Evolutionary conservation across 2,329 filamentous ascomycete species (phyloP).

Genomic region (Xylaria multiplex): DNA sequence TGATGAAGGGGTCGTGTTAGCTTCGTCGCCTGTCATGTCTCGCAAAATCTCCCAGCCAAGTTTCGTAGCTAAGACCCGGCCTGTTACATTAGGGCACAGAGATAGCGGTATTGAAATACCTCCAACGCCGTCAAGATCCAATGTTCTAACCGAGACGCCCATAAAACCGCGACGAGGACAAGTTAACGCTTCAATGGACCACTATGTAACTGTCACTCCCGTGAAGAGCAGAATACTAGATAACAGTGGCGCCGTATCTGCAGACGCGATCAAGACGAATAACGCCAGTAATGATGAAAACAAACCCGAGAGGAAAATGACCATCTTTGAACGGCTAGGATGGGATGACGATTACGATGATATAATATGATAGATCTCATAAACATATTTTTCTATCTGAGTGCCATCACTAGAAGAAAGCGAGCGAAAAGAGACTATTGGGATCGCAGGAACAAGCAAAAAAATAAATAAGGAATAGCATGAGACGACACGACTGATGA

Average conservation of each 20-base stretch:
- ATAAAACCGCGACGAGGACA: slow-evolving; percentile 46
- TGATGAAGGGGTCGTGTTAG: slow-evolving; percentile 46
- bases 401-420: not conserved
- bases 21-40: slow-evolving; percentile 47
- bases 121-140: slow-evolving; percentile 43
- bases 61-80: slow-evolving; percentile 34
- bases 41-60: slow-evolving; percentile 41
- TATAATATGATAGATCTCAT: slow-evolving; percentile 34
- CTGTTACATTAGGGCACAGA: slow-evolving; percentile 35
- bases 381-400: not conserved
- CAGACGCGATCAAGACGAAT: not conserved
- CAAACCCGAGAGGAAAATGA: slow-evolving; percentile 48
- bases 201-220: slow-evolving; percentile 42
- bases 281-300: slow-evolving; percentile 31
- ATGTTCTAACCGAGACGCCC: slow-evolving; percentile 51
- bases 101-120: slow-evolving; percentile 48
- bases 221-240: slow-evolving; percentile 38
- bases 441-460: not conserved
- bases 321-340: slow-evolving; percentile 65
- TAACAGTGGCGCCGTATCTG: slow-evolving; percentile 15
- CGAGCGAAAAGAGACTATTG: not conserved
- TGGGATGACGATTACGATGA: slow-evolving; percentile 68
- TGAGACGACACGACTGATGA: slow-evolving; percentile 37
- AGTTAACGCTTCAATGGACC: slow-evolving; percentile 36
- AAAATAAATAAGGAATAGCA: slow-evolving; percentile 8